Evolutionary conservation across 1,139 yeast species (phyloP).

Genomic region (Kluyveromyces sp.): DNA sequence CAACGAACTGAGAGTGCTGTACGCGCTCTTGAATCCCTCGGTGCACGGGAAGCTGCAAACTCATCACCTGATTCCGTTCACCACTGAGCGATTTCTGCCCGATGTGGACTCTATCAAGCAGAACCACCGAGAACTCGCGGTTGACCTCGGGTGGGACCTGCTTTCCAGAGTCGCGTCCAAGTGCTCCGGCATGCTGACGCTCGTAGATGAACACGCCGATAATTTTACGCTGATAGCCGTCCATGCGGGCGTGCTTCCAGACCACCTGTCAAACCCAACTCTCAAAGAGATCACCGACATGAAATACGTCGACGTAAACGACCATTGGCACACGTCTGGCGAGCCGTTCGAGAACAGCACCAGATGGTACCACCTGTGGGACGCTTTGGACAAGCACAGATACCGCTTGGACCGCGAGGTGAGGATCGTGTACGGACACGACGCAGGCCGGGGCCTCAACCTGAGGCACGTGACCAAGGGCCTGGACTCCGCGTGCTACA

Average conservation of each 20-base stretch:
- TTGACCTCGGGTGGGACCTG: slow-evolving; percentile 17
- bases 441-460: slow-evolving; percentile 71
- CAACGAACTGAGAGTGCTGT: slow-evolving; percentile 52
- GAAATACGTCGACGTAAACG: slow-evolving; percentile 25
- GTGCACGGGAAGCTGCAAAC: too few species aligned
- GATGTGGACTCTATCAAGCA: slow-evolving; percentile 17
- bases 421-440: slow-evolving; percentile 81
- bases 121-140: slow-evolving; percentile 20
- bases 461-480: slow-evolving; percentile 65
- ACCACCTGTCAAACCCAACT: slow-evolving; percentile 17
- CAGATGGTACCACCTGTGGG: slow-evolving; percentile 30
- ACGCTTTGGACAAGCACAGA: slow-evolving; percentile 38
- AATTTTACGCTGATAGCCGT: slow-evolving; percentile 14
- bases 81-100: slow-evolving; percentile 14
- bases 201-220: slow-evolving; percentile 6
- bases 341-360: slow-evolving; percentile 15
- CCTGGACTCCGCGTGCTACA: slow-evolving; percentile 74
- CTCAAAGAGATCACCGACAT: slow-evolving; percentile 23
- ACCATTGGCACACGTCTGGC: slow-evolving; percentile 22
- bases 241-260: slow-evolving; percentile 31
- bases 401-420: slow-evolving; percentile 30
- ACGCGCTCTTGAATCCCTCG: slow-evolving; percentile 27
- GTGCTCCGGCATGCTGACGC: slow-evolving; percentile 18
- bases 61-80: slow-evolving; percentile 15
- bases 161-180: slow-evolving; percentile 18